phyloP scores from a whole-genome alignment of 2,329 filamentous ascomycete genomes.

The Trichothecium roseum region DNA sequence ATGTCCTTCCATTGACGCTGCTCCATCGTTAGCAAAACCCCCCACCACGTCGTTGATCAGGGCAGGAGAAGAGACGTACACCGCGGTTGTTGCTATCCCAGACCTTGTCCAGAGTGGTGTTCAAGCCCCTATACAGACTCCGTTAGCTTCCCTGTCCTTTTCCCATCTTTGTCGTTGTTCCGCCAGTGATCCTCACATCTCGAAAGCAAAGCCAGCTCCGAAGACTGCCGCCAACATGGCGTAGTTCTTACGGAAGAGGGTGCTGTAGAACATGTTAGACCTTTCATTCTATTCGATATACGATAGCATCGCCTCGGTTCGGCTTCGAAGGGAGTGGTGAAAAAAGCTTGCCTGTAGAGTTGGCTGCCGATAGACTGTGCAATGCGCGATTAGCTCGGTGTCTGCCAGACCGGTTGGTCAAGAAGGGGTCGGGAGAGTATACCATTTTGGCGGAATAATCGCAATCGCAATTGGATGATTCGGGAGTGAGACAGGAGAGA shows the following conservation, averaged over 20 bases:
- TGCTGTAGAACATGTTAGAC: slow-evolving; percentile 39
- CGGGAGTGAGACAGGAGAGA: not conserved
- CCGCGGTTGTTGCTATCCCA: slow-evolving; percentile 91
- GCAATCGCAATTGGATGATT: slow-evolving; percentile 8
- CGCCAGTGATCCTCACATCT: slow-evolving; percentile 65
- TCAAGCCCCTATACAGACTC: slow-evolving; percentile 56
- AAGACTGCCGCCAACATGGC: slow-evolving; percentile 85
- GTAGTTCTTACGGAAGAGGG: slow-evolving; percentile 77
- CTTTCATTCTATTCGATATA: slow-evolving; percentile 3
- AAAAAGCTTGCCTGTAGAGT: slow-evolving; percentile 32
- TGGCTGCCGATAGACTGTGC: slow-evolving; percentile 24
- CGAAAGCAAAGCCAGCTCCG: slow-evolving; percentile 75
- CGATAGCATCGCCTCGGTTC: slow-evolving; percentile 10
- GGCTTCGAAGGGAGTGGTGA: slow-evolving; percentile 9
- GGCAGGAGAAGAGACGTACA: slow-evolving; percentile 46
- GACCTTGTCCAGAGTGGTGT: slow-evolving; percentile 69
- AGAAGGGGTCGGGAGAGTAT: slow-evolving; percentile 7
- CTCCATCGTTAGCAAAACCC: slow-evolving; percentile 13
- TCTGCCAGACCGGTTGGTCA: not conserved
- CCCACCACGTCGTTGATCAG: not conserved
- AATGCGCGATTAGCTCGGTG: slow-evolving; percentile 23
- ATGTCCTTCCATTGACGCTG: slow-evolving; percentile 99
- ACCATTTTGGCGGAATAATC: slow-evolving; percentile 23
- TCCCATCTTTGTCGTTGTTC: slow-evolving; percentile 9
- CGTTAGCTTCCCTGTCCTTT: slow-evolving; percentile 17